Percentiles rank a stretch among this genome's conserved stretches.
Evolutionary conservation across 192 early-diverging fungal genomes (phyloP).

Genomic region (Gamsiella multidivaricata): DNA sequence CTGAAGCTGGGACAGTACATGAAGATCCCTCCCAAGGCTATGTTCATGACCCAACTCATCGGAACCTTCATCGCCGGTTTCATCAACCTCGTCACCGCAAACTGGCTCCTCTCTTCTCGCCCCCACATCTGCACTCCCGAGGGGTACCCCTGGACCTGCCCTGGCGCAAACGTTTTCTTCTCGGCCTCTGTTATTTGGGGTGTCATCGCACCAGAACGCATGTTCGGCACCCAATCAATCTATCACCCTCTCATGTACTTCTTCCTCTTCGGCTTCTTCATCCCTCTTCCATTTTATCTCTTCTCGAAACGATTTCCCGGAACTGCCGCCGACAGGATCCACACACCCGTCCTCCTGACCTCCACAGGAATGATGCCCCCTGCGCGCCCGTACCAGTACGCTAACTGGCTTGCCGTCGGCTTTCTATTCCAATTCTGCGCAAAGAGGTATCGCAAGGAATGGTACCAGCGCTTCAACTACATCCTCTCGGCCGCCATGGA

Average conservation of each 20-base stretch:
- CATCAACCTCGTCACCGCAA: conserved; percentile 60
- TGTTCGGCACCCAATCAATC: conserved; percentile 59
- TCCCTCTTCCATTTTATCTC: conserved; percentile 53
- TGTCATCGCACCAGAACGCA: conserved; percentile 65
- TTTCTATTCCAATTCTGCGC: conserved; percentile 67
- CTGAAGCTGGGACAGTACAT: conserved; percentile 84
- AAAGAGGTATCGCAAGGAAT: conserved; percentile 54
- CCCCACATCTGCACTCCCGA: conserved; percentile 58
- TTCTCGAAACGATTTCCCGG: conserved; percentile 49
- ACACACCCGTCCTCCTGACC: conserved; percentile 66
- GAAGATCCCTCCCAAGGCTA: conserved; percentile 74
- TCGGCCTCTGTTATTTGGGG: conserved; percentile 74
- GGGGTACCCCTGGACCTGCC: conserved; percentile 64
- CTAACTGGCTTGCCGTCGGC: conserved; percentile 56
- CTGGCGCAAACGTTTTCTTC: conserved; percentile 63
- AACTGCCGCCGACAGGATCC: conserved; percentile 51
- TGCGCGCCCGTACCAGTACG: conserved; percentile 61
- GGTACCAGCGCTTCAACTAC: conserved; percentile 77
- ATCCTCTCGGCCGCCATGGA: conserved; percentile 74
- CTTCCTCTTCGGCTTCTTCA: conserved; percentile 52
- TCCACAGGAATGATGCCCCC: conserved; percentile 68
- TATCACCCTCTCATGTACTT: conserved; percentile 58
- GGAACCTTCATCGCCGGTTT: conserved; percentile 65
- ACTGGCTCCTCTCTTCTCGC: conserved; percentile 58
- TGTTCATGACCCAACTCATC: conserved; percentile 71